phyloP scores from a whole-genome alignment of 2,329 filamentous ascomycete genomes.

The Claviceps sp. region DNA sequence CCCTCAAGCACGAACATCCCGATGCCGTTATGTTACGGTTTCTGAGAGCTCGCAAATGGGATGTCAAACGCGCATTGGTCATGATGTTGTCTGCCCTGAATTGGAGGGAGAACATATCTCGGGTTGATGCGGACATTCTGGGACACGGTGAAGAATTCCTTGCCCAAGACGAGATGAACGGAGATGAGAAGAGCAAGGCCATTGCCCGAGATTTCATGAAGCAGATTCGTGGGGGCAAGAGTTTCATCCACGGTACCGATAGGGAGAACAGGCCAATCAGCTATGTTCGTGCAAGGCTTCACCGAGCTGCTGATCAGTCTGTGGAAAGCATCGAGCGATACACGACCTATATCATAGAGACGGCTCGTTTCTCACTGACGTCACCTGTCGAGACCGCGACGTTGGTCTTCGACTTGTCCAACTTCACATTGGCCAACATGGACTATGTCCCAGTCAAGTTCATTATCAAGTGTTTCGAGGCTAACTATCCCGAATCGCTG shows the following conservation, averaged over 20 bases:
- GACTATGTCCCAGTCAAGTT: slow-evolving; percentile 67
- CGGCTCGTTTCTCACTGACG: slow-evolving; percentile 6
- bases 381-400: slow-evolving; percentile 10
- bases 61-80: slow-evolving; percentile 23
- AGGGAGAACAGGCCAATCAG: slow-evolving; percentile 21
- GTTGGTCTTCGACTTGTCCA: slow-evolving; percentile 59
- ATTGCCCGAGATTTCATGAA: slow-evolving; percentile 16
- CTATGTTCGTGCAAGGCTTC: slow-evolving; percentile 21
- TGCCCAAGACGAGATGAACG: slow-evolving; percentile 16
- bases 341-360: slow-evolving; percentile 27
- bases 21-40: slow-evolving; percentile 26
- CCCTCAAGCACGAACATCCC: slow-evolving; percentile 18
- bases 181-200: slow-evolving; percentile 3
- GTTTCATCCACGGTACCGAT: slow-evolving; percentile 24
- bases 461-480: slow-evolving; percentile 68
- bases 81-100: slow-evolving; percentile 25
- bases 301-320: slow-evolving; percentile 19
- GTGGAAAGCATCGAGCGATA: slow-evolving; percentile 23
- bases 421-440: slow-evolving; percentile 60
- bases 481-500: slow-evolving; percentile 63
- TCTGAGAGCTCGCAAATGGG: slow-evolving; percentile 26
- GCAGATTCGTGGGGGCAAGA: slow-evolving; percentile 25
- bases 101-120: slow-evolving; percentile 21
- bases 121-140: slow-evolving; percentile 20
- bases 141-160: slow-evolving; percentile 20